Conservation (phyloP, 148 eudicot species). For the Rhododendron simsii region DNA sequence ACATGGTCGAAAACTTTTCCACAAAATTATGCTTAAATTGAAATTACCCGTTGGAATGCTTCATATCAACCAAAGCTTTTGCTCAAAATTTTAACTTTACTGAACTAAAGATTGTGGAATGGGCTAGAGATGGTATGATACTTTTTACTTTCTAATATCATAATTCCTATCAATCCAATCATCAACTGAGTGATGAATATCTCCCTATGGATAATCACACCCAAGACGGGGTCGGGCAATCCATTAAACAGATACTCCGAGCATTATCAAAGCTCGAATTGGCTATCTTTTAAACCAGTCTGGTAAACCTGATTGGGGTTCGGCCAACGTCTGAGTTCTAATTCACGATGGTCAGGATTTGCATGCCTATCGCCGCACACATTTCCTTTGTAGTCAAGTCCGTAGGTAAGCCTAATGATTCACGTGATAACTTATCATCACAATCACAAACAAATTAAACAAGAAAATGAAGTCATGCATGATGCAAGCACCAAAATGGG, state of each 20-base stretch:
- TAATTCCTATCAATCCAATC: slow-evolving; percentile 90
- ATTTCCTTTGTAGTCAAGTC: slow-evolving; percentile 92
- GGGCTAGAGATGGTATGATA: background rate
- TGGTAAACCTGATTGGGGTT: slow-evolving; percentile 94
- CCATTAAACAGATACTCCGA: slow-evolving; percentile 81
- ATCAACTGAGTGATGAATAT: slow-evolving; percentile 55
- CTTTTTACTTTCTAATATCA: slow-evolving; percentile 33
- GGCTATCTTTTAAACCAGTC: slow-evolving; percentile 59
- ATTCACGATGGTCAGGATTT: slow-evolving; percentile 60
- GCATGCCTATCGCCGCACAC: slow-evolving; percentile 84
- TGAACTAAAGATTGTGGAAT: background rate
- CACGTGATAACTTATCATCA: slow-evolving; percentile 6
- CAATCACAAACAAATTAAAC: background rate
- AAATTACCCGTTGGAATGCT: background rate
- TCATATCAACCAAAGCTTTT: background rate
- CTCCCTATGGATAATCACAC: slow-evolving; percentile 99
- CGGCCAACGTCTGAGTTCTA: slow-evolving; percentile 82
- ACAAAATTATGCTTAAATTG: background rate
- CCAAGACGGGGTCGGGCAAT: slow-evolving; percentile 91
- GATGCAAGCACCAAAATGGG: background rate
- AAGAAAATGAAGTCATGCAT: background rate
- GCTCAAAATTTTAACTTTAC: background rate
- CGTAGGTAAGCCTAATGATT: slow-evolving; percentile 66
- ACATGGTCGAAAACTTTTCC: background rate
- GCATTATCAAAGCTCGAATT: slow-evolving; percentile 68